Conservation (phyloP, 83 land plant species). For the Diphasiastrum complanatum region DNA sequence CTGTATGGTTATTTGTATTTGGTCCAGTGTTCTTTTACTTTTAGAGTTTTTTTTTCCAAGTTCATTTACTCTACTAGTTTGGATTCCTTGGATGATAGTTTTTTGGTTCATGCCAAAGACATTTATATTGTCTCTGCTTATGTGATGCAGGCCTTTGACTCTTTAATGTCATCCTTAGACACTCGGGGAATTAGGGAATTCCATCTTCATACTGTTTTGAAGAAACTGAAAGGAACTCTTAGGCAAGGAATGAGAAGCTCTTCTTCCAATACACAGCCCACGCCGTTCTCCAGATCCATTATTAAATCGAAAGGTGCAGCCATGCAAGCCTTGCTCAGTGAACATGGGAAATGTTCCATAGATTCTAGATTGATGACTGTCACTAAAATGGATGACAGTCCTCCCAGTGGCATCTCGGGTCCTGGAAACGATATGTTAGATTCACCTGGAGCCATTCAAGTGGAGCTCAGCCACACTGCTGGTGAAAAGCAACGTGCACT, state of each 20-base stretch:
- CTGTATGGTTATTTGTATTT: too few species aligned
- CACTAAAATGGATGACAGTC: slow-evolving; percentile 7
- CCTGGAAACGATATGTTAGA: neutral
- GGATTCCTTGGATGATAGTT: neutral
- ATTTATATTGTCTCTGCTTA: neutral
- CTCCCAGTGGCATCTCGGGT: slow-evolving; percentile 1
- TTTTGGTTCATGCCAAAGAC: neutral
- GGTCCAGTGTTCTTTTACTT: neutral
- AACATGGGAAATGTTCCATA: neutral
- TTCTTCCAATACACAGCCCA: neutral
- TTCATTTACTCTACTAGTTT: neutral
- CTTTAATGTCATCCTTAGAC: slow-evolving; percentile 17
- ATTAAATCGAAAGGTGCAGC: neutral
- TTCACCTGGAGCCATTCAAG: slow-evolving; percentile 4
- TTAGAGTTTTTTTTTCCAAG: neutral
- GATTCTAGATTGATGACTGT: neutral
- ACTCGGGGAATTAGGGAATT: slow-evolving; percentile 20
- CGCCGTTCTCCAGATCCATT: slow-evolving; percentile 1
- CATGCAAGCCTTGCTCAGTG: neutral
- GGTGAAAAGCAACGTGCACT: slow-evolving; percentile 7
- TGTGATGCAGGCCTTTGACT: slow-evolving; percentile 18
- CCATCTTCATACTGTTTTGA: slow-evolving; percentile 5
- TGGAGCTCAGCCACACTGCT: neutral
- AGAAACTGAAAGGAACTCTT: neutral
- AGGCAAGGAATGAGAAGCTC: slow-evolving; percentile 5